Percentiles rank a stretch among this genome's conserved stretches.
These are phyloP conservation scores for Penicillium desertorum DNA, from an alignment of 495 filamentous ascomycete species.

Conservation along the genomic window DNA sequence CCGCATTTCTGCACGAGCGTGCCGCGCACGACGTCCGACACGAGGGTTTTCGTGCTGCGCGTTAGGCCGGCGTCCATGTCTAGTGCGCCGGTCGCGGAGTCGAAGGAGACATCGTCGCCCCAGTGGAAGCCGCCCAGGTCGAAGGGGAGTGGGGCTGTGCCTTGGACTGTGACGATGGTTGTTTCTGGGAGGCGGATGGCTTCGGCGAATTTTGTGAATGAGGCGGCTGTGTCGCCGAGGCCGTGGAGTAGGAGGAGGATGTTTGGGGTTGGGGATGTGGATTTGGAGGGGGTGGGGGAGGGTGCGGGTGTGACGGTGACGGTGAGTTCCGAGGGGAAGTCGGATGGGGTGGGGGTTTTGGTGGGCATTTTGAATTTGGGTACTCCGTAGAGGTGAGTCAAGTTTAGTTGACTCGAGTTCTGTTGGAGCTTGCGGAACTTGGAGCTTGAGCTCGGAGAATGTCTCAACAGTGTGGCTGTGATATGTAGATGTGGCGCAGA, in stretches of 20 bases:
- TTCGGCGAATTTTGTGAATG: conserved; percentile 71
- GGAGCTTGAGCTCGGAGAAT: conserved; percentile 1
- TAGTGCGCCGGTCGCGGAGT: conserved; percentile 58
- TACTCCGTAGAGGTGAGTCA: neutral
- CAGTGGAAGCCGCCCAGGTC: conserved; percentile 81
- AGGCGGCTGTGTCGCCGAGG: conserved; percentile 70
- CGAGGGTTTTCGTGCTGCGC: conserved; percentile 49
- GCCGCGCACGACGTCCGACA: conserved; percentile 57
- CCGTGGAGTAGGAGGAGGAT: conserved; percentile 89
- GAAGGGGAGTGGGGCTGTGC: conserved; percentile 69
- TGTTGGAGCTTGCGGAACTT: neutral
- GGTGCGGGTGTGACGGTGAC: conserved; percentile 45
- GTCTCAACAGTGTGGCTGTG: neutral
- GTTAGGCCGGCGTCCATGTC: conserved; percentile 80
- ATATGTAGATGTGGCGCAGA: neutral
- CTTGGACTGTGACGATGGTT: conserved; percentile 71
- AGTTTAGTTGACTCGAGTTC: neutral
- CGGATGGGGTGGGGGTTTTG: conserved; percentile 38
- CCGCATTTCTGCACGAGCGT: conserved; percentile 67
- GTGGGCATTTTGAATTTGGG: conserved; percentile 34
- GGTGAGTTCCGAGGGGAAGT: conserved; percentile 53
- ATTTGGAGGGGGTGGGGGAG: conserved; percentile 3
- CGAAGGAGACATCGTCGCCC: conserved; percentile 83
- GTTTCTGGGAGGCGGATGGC: conserved; percentile 80
- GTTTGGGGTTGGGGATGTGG: conserved; percentile 52